Evolutionary conservation across 306 rosid species (phyloP).

Genomic region (Rubus idaeus): DNA sequence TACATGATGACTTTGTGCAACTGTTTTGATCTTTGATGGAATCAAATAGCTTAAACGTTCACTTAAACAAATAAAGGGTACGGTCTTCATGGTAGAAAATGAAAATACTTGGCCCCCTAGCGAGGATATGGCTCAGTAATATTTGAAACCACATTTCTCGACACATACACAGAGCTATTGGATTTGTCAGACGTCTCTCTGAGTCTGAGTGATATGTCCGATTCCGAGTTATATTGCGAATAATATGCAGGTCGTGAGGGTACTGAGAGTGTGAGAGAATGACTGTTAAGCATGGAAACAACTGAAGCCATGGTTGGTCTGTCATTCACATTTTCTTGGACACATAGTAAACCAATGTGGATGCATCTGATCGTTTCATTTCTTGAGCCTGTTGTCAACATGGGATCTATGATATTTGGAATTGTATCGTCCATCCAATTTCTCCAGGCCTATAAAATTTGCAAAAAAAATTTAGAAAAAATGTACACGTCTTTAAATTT

Average conservation of each 20-base stretch:
- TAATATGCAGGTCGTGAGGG: not conserved
- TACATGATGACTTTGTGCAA: too few species aligned
- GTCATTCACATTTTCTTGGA: not conserved
- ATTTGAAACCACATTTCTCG: not conserved
- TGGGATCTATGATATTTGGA: constrained; percentile 1
- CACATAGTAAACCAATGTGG: constrained; percentile 19
- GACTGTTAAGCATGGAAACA: not conserved
- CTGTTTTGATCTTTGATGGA: not conserved
- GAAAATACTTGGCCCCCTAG: not conserved
- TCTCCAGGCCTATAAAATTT: constrained; percentile 18
- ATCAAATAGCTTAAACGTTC: not conserved
- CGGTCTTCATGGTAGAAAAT: not conserved
- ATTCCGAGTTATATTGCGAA: not conserved
- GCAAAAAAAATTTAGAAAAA: not conserved
- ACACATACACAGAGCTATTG: not conserved
- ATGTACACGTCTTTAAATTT: too few species aligned
- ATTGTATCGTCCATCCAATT: constrained; percentile 12
- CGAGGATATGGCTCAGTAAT: not conserved
- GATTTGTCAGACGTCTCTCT: not conserved
- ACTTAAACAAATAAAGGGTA: not conserved
- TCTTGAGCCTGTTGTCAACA: not conserved
- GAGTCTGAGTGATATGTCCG: not conserved
- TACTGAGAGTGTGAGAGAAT: not conserved
- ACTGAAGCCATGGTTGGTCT: constrained; percentile 8
- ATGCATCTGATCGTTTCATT: constrained; percentile 11